These are phyloP conservation scores for Aspergillus haitiensis DNA, from an alignment of 495 filamentous ascomycete genomes.

Conservation along the genomic window DNA sequence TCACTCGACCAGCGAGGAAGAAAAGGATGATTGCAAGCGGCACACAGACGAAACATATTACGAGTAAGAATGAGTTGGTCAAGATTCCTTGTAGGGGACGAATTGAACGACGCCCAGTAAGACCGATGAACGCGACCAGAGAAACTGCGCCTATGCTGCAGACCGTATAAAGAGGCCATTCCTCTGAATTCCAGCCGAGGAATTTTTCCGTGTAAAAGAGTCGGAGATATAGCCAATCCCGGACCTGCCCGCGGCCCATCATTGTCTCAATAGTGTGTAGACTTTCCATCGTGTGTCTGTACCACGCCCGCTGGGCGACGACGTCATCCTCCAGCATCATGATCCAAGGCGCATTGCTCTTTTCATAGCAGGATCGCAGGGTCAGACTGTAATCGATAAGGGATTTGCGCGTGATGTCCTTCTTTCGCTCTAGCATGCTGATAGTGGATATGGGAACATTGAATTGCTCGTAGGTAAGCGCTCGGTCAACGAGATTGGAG, in stretches of 20 bases:
- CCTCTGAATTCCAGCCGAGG: constrained; percentile 56
- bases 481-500: constrained; percentile 32
- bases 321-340: constrained; percentile 58
- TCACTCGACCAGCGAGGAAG: constrained; percentile 40
- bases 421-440: constrained; percentile 31
- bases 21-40: constrained; percentile 38
- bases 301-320: constrained; percentile 54
- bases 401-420: constrained; percentile 40
- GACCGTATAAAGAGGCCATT: constrained; percentile 45
- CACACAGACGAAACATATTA: constrained; percentile 30
- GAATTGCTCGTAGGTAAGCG: constrained; percentile 25
- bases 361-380: constrained; percentile 46
- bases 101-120: constrained; percentile 20
- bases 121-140: constrained; percentile 22
- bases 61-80: constrained; percentile 29
- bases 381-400: constrained; percentile 53
- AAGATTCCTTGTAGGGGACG: constrained; percentile 22
- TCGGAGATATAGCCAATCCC: constrained; percentile 52
- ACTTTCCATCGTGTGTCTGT: constrained; percentile 41
- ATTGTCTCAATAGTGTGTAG: constrained; percentile 36
- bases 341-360: constrained; percentile 44
- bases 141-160: constrained; percentile 32
- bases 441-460: constrained; percentile 18
- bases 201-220: constrained; percentile 60
- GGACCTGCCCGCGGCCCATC: constrained; percentile 25